Percentiles rank a stretch among this genome's conserved stretches.
phyloP scores from a whole-genome alignment of 805 yeast species.

The Hanseniaspora lachancei region DNA sequence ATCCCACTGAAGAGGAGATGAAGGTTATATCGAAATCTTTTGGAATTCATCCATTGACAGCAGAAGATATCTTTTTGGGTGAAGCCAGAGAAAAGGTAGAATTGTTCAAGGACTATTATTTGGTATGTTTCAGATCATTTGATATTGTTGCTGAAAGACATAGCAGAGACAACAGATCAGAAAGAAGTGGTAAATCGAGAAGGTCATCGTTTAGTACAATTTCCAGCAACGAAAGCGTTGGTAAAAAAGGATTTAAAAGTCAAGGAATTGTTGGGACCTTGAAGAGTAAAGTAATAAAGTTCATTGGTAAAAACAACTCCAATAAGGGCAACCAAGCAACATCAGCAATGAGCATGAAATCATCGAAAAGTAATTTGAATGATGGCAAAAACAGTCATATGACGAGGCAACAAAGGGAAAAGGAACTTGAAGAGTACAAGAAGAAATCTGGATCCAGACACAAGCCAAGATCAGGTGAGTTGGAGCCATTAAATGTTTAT shows the following conservation, averaged over 20 bases:
- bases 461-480: constrained; percentile 38
- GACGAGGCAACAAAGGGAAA: constrained; percentile 23
- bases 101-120: constrained; percentile 76
- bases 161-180: constrained; percentile 7
- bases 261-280: neutral
- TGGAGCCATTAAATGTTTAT: constrained; percentile 84
- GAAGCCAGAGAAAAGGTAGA: constrained; percentile 95
- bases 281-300: constrained; percentile 5
- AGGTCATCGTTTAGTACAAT: constrained; percentile 5
- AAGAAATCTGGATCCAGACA: constrained; percentile 35
- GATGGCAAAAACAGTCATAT: constrained; percentile 14
- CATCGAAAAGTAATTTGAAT: neutral
- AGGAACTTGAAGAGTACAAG: constrained; percentile 29
- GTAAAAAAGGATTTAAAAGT: neutral
- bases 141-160: constrained; percentile 62
- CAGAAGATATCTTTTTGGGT: constrained; percentile 86
- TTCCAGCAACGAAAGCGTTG: neutral
- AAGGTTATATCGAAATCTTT: constrained; percentile 78
- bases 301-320: neutral
- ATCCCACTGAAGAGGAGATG: constrained; percentile 96
- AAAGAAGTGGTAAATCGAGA: constrained; percentile 8
- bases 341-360: neutral
- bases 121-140: constrained; percentile 77
- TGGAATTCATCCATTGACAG: constrained; percentile 90
- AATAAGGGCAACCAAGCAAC: neutral